phyloP scores from a whole-genome alignment of 2,329 filamentous ascomycete species.

The Coniochaeta prunicola region DNA sequence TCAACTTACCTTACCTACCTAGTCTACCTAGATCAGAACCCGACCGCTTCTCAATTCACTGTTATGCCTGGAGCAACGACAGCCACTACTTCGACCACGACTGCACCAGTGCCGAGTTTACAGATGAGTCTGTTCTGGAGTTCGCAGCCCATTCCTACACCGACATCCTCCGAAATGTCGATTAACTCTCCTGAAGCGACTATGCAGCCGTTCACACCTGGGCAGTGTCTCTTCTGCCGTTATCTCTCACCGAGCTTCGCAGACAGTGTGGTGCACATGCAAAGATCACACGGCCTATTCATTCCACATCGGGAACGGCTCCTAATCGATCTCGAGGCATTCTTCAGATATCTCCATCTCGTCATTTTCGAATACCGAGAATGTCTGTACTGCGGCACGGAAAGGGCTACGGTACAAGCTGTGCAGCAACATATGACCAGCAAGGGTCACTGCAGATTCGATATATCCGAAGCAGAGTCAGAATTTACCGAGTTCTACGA shows the following conservation, averaged over 20 bases:
- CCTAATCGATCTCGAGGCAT: slow-evolving; percentile 35
- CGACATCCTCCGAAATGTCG: not conserved
- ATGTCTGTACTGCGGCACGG: slow-evolving; percentile 42
- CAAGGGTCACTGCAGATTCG: slow-evolving; percentile 39
- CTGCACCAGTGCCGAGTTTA: not conserved
- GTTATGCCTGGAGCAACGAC: not conserved
- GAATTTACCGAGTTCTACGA: slow-evolving; percentile 36
- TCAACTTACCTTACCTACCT: too few species aligned
- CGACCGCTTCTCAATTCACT: not conserved
- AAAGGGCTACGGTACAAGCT: slow-evolving; percentile 31
- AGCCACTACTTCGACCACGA: not conserved
- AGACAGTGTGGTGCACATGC: slow-evolving; percentile 39
- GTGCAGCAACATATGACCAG: slow-evolving; percentile 43
- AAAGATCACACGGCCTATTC: slow-evolving; percentile 36
- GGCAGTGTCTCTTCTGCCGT: slow-evolving; percentile 36
- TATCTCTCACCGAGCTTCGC: slow-evolving; percentile 20
- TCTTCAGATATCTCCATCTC: slow-evolving; percentile 40
- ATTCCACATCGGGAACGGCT: slow-evolving; percentile 31
- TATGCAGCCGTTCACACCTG: slow-evolving; percentile 14
- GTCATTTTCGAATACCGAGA: slow-evolving; percentile 40
- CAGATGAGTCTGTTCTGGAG: not conserved
- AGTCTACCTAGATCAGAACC: too few species aligned
- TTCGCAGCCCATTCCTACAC: not conserved
- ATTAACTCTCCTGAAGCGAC: not conserved
- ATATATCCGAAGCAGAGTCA: slow-evolving; percentile 23